These are phyloP conservation scores for Phytophthora rubi DNA, from an alignment of 352 stramenopile genomes.

Conservation along the genomic window DNA sequence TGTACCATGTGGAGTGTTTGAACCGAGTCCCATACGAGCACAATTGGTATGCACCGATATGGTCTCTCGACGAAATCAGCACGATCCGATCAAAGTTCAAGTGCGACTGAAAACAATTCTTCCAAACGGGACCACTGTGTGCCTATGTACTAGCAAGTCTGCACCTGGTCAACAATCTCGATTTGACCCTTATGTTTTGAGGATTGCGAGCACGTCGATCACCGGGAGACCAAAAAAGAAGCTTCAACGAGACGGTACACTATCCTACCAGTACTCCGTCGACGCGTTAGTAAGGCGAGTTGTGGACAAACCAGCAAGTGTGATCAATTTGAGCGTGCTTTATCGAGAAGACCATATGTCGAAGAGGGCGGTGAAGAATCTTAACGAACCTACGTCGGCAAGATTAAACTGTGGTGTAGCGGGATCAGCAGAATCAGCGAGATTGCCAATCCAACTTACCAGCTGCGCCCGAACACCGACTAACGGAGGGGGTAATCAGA, in stretches of 20 bases:
- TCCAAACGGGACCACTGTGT: conserved; percentile 15
- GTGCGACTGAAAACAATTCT: conserved; percentile 18
- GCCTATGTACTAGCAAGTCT: conserved; percentile 12
- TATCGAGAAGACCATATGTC: neutral
- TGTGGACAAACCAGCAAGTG: neutral
- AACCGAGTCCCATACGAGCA: conserved; percentile 10
- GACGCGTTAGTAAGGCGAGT: neutral
- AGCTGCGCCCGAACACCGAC: too few relatives aligned
- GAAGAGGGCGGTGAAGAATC: neutral
- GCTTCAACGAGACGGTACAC: neutral
- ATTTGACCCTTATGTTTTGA: conserved; percentile 10
- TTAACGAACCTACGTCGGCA: neutral
- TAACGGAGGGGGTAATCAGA: too few relatives aligned
- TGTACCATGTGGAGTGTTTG: neutral
- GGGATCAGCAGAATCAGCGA: too few relatives aligned
- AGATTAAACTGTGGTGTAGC: too few relatives aligned
- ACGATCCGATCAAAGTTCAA: conserved; percentile 8
- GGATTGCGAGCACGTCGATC: neutral
- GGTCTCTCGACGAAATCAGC: conserved; percentile 9
- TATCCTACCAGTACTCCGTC: neutral
- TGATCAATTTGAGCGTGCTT: neutral
- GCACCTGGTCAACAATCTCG: neutral
- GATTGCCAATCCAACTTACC: too few relatives aligned
- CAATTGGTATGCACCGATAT: neutral
- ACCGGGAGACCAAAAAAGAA: neutral